phyloP scores from a whole-genome alignment of 163 green algal species.

The Volvox carteri region DNA sequence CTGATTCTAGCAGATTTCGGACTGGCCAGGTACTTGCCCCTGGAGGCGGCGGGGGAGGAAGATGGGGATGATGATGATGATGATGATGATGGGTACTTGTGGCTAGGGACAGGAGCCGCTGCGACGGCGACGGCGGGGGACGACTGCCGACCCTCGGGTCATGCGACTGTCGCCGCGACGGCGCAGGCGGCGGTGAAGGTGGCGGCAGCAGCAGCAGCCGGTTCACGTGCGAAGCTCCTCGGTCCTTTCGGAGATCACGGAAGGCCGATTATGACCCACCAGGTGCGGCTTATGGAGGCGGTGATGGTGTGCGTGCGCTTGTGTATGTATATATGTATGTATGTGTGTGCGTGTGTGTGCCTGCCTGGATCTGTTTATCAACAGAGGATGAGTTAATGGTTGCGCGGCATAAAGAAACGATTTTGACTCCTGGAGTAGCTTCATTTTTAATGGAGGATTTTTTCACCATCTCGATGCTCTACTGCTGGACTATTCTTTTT shows the following conservation, averaged over 20 bases:
- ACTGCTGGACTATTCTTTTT: no score
- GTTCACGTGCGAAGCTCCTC: neutral
- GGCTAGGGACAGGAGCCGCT: neutral
- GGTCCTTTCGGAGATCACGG: neutral
- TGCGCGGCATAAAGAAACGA: no score
- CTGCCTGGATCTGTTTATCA: no score
- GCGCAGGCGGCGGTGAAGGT: neutral
- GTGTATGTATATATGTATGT: neutral
- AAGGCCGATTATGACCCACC: slow-evolving; percentile 34
- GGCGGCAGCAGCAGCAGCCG: neutral
- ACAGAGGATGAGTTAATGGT: no score
- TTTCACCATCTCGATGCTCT: no score
- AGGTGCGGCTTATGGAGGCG: neutral
- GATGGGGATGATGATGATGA: neutral
- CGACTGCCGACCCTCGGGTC: neutral
- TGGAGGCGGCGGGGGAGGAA: slow-evolving; percentile 17
- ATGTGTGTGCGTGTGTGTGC: neutral
- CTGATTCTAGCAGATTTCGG: slow-evolving; percentile 94
- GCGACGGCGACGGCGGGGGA: neutral
- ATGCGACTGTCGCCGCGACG: neutral
- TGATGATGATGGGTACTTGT: no score
- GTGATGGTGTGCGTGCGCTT: neutral
- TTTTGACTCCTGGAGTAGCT: no score
- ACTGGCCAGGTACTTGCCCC: slow-evolving; percentile 69
- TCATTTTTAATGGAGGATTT: no score